phyloP scores from a whole-genome alignment of 2,329 filamentous ascomycete species.

The Fusarium sp. region DNA sequence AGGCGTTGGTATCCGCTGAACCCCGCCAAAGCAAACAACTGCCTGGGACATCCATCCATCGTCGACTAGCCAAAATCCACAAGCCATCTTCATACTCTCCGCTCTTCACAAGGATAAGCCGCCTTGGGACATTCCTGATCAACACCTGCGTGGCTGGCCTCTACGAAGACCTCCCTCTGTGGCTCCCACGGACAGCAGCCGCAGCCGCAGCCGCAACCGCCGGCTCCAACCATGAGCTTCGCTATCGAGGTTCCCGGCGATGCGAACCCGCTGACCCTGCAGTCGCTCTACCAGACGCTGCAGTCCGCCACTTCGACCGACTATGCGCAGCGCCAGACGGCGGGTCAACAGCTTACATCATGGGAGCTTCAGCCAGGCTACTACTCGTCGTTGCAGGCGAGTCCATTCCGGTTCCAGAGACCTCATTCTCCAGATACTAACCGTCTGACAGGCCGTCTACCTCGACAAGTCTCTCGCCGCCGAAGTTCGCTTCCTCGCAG shows the following conservation, averaged over 20 bases:
- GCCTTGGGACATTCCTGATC: slow-evolving; percentile 3
- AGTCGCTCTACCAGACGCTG: slow-evolving; percentile 74
- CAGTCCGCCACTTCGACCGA: slow-evolving; percentile 72
- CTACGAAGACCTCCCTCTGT: slow-evolving; percentile 18
- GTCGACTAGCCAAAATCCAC: slow-evolving; percentile 33
- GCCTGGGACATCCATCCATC: slow-evolving; percentile 26
- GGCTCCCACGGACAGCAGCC: slow-evolving; percentile 27
- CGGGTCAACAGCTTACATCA: slow-evolving; percentile 75
- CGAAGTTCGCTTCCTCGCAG: slow-evolving; percentile 86
- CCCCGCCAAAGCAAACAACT: slow-evolving; percentile 37
- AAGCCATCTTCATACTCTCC: slow-evolving; percentile 22
- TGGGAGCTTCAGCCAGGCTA: slow-evolving; percentile 78
- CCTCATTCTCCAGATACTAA: slow-evolving; percentile 21
- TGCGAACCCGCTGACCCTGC: slow-evolving; percentile 75
- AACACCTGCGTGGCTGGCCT: slow-evolving; percentile 5
- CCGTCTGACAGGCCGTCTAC: slow-evolving; percentile 73
- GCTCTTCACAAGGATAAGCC: slow-evolving; percentile 16
- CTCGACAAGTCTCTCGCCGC: slow-evolving; percentile 81
- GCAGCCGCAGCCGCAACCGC: slow-evolving; percentile 24
- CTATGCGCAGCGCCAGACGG: slow-evolving; percentile 72
- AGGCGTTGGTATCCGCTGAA: slow-evolving; percentile 20
- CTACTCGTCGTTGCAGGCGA: slow-evolving; percentile 76
- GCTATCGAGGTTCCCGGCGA: slow-evolving; percentile 85
- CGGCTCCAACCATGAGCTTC: slow-evolving; percentile 68
- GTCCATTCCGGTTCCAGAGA: slow-evolving; percentile 2